These are phyloP conservation scores for Colletotrichum sp. DNA, from an alignment of 2,329 filamentous ascomycete genomes.

Conservation along the genomic window DNA sequence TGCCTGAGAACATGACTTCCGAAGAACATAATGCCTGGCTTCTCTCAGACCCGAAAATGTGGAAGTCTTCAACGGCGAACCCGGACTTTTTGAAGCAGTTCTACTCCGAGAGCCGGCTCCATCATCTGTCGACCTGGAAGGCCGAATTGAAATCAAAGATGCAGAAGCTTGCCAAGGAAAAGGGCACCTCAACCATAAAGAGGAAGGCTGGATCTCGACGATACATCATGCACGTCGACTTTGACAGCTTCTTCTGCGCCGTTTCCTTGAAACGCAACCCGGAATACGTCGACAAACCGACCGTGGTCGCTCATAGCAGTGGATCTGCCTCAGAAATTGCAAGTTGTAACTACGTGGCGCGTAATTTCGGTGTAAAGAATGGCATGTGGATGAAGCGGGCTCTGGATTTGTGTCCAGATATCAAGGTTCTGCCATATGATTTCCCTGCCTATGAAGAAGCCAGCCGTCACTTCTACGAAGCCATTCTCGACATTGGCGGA, in stretches of 20 bases:
- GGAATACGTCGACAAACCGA: slow-evolving; percentile 77
- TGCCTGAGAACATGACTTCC: slow-evolving; percentile 74
- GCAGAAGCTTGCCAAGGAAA: slow-evolving; percentile 79
- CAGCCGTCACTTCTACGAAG: slow-evolving; percentile 85
- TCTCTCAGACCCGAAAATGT: slow-evolving; percentile 81
- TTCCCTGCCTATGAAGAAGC: slow-evolving; percentile 94
- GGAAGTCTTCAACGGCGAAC: slow-evolving; percentile 89
- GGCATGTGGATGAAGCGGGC: slow-evolving; percentile 99
- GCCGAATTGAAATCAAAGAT: slow-evolving; percentile 89
- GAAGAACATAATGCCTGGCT: slow-evolving; percentile 92
- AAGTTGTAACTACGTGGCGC: slow-evolving; percentile 94
- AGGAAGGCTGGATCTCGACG: slow-evolving; percentile 68
- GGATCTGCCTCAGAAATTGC: slow-evolving; percentile 93
- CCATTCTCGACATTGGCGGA: slow-evolving; percentile 79
- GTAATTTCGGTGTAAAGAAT: slow-evolving; percentile 87
- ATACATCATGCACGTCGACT: slow-evolving; percentile 95
- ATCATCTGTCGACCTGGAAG: slow-evolving; percentile 97
- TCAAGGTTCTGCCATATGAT: slow-evolving; percentile 94
- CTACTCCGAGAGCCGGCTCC: slow-evolving; percentile 91
- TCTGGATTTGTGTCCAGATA: slow-evolving; percentile 78
- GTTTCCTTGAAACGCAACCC: slow-evolving; percentile 83
- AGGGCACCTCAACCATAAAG: slow-evolving; percentile 50
- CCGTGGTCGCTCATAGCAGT: slow-evolving; percentile 85
- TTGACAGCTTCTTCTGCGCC: slow-evolving; percentile 97
- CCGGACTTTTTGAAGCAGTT: slow-evolving; percentile 94